Evolutionary conservation across 2,329 filamentous ascomycete species (phyloP).

Genomic region (Botrytis aclada): DNA sequence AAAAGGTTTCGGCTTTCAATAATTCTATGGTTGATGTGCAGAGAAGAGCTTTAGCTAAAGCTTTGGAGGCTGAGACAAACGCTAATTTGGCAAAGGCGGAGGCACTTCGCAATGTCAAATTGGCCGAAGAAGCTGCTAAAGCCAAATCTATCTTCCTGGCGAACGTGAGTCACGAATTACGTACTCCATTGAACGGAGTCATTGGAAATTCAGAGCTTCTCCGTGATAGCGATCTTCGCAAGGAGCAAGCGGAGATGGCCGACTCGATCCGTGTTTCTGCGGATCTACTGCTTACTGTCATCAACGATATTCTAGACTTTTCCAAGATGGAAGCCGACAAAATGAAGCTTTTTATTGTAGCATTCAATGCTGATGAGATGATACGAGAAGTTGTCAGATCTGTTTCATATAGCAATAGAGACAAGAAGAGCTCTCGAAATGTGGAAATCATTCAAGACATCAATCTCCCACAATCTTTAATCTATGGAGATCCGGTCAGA

Average conservation of each 20-base stretch:
- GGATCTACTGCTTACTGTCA: constrained; percentile 83
- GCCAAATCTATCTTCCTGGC: constrained; percentile 79
- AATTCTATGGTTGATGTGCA: constrained; percentile 75
- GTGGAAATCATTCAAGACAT: constrained; percentile 68
- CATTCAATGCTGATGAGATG: constrained; percentile 66
- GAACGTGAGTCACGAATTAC: constrained; percentile 77
- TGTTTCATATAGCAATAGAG: constrained; percentile 62
- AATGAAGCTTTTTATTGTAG: constrained; percentile 74
- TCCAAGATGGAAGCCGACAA: constrained; percentile 90
- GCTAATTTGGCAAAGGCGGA: constrained; percentile 74
- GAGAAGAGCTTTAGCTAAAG: constrained; percentile 69
- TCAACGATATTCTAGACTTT: constrained; percentile 95
- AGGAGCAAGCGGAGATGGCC: constrained; percentile 79
- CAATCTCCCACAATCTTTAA: constrained; percentile 63
- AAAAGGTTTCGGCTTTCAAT: constrained; percentile 76
- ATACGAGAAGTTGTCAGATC: constrained; percentile 63
- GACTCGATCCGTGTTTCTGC: constrained; percentile 85
- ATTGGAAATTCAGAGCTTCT: constrained; percentile 86
- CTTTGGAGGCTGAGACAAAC: constrained; percentile 69
- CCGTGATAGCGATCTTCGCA: constrained; percentile 69
- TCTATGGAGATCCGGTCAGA: constrained; percentile 64
- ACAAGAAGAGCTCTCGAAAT: constrained; percentile 59
- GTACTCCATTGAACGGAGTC: constrained; percentile 81
- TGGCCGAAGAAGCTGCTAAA: constrained; percentile 79
- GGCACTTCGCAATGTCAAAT: constrained; percentile 73